Evolutionary conservation across 1,284 basidiomycete genomes (phyloP), one percentile per base, ranked within the genome.

Genomic region (Trametes pubescens): DNA sequence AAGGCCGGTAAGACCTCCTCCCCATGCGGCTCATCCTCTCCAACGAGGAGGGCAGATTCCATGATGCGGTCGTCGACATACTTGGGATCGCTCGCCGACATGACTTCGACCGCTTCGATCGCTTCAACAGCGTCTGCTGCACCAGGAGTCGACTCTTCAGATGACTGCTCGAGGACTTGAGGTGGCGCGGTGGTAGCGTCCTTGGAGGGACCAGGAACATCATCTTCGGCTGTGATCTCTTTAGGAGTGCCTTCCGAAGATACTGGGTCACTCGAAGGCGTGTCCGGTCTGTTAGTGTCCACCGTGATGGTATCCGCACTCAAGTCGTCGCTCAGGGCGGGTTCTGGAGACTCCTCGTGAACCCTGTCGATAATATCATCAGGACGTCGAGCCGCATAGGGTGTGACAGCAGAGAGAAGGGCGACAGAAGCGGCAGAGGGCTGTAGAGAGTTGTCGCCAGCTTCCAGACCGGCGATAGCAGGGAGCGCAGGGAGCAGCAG

Each of bases 11-110:
- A 11, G 32, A 7, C n/a, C 13, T 46, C 6, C 26, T 14, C 37
- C 16, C 26, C 22, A 4, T 26, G n/a, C 10, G 26, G 3, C 1
- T 13, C 38, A 11, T 1, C 16, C 5, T 37, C 53, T 24, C 53
- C 22, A 6, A 65, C 32, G 11, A 59, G 40, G 2, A 62, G 40
- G 5, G 64, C 57, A 35, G 60, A 62, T 6, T 62, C 51, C 60
- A 59, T 57, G 49, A 62, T 51, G 32, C n/a, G 26, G 14, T 24
- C n/a, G 8, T 21, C 16, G 24, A 5, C 26, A 4, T 46, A 24
- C 21, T 13, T 24, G 6, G 16, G 9, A 6, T 6, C 48, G 10
- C 34, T 24, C 21, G 3, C 18, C 1, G 43, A 6, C 16, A 21
- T n/a, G 5, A 16, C 21, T 14, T 29, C 34, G 22, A 18, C n/a